phyloP scores from a whole-genome alignment of 2,329 filamentous ascomycete genomes.

The Colletotrichum acutatum region DNA sequence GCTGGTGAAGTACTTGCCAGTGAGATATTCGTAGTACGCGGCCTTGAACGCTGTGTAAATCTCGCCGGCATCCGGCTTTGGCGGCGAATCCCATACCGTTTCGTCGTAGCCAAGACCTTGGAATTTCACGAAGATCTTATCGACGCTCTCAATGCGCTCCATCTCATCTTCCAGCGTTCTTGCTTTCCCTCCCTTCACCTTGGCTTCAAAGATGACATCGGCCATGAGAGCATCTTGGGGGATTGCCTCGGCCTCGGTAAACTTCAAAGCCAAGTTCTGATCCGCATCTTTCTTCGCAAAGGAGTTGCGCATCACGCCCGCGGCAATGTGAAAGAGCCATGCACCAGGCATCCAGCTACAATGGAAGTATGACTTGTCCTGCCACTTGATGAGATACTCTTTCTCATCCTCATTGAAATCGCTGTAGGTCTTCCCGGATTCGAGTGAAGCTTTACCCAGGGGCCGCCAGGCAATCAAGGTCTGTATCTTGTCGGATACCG shows the following conservation, averaged over 20 bases:
- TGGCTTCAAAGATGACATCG: constrained; percentile 82
- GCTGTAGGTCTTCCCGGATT: constrained; percentile 57
- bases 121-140: constrained; percentile 86
- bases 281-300: constrained; percentile 78
- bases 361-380: constrained; percentile 80
- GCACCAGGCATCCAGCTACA: constrained; percentile 88
- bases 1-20: constrained; percentile 75
- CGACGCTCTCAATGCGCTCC: constrained; percentile 76
- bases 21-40: constrained; percentile 88
- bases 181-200: constrained; percentile 56
- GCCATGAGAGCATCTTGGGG: constrained; percentile 86
- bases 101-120: constrained; percentile 93
- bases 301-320: constrained; percentile 72
- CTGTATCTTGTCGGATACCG: constrained; percentile 74
- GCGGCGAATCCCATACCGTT: constrained; percentile 88
- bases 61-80: constrained; percentile 69
- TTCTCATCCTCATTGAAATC: constrained; percentile 76
- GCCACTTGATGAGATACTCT: constrained; percentile 94
- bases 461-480: constrained; percentile 92
- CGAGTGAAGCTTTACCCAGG: constrained; percentile 65
- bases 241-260: constrained; percentile 81
- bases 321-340: constrained; percentile 84
- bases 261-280: constrained; percentile 63
- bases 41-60: constrained; percentile 83
- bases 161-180: constrained; percentile 68